These are phyloP conservation scores for Bacterosira constricta DNA, from an alignment of 108 stramenopile genomes.

Conservation along the genomic window DNA sequence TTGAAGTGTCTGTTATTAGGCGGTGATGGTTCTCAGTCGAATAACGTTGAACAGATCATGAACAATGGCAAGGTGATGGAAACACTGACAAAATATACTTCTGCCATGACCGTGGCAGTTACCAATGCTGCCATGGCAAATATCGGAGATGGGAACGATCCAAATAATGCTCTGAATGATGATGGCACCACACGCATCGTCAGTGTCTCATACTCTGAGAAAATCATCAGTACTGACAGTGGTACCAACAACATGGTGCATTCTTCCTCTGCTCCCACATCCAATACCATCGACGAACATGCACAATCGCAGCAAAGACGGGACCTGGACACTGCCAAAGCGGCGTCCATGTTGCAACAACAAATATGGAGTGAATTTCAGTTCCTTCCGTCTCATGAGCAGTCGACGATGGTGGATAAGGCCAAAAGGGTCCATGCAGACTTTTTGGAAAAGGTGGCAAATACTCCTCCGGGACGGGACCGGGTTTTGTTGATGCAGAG, in stretches of 20 bases:
- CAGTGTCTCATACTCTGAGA: slow-evolving; percentile 69
- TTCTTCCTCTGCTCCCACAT: slow-evolving; percentile 38
- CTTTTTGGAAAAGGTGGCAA: slow-evolving; percentile 48
- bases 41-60: neutral
- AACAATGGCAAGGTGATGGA: slow-evolving; percentile 39
- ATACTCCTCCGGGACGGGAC: slow-evolving; percentile 56
- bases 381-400: slow-evolving; percentile 33
- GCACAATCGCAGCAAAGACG: slow-evolving; percentile 5
- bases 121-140: slow-evolving; percentile 33
- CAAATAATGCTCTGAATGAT: slow-evolving; percentile 43
- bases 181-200: slow-evolving; percentile 73
- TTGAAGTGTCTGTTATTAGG: slow-evolving; percentile 48
- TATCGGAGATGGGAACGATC: neutral
- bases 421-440: slow-evolving; percentile 50
- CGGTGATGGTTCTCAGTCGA: neutral
- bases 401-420: slow-evolving; percentile 60
- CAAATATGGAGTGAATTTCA: slow-evolving; percentile 31
- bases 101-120: slow-evolving; percentile 40
- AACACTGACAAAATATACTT: slow-evolving; percentile 42
- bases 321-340: slow-evolving; percentile 27
- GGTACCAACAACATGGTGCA: neutral
- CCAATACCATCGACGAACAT: slow-evolving; percentile 40
- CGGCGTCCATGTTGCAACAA: slow-evolving; percentile 14
- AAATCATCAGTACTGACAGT: slow-evolving; percentile 27
- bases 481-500: slow-evolving; percentile 55